Base-by-base conservation (phyloP, 768 basidiomycete genomes). In the Naganishia randhawae region DNA sequence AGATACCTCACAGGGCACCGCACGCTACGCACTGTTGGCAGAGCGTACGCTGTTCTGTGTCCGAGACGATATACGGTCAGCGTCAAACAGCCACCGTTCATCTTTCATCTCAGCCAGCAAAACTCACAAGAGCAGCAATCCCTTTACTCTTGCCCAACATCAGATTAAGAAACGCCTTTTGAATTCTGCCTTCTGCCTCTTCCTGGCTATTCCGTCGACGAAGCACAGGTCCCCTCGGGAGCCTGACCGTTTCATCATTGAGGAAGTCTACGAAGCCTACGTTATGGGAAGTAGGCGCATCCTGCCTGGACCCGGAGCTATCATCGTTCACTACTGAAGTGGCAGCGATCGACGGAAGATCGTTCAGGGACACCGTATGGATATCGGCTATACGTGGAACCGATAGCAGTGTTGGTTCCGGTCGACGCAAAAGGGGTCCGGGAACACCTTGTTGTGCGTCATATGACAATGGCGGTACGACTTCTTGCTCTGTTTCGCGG, bases 151-250 rank as follows among this genome's bases (percentile, higher is more conserved):
- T 61, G 22, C 57, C 57, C 57, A 61, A 29, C 22, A 61, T n/a
- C 57, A 61, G 41, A 25, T 41, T 37, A 35, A 61, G 41, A 19
- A 61, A 61, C 33, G 33, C 33, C 37, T 42, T 61, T 39, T 61
- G 57, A 19, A 41, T 39, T 25, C 57, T 61, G 13, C 57, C 57
- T 16, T 61, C 57, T 39, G 17, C 57, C 37, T 61, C 33, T 17
- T 41, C 37, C 27, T 55, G 54, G 22, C 54, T 55, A 37, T 22
- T 29, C 22, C 57, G 57, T 3, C 37, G 37, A 14, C 57, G 29
- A n/a, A 41, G 37, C 31, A 27, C 54, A 17, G 33, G 54, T 17
- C 22, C 54, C n/a, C 37, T 32, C 7, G 22, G 54, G 14, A 29
- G 31, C n/a, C 33, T 8, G 7, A 32, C 54, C 54, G 33, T 19